phyloP scores from a whole-genome alignment of 1,284 basidiomycete genomes.

The Megacollybia platyphylla region DNA sequence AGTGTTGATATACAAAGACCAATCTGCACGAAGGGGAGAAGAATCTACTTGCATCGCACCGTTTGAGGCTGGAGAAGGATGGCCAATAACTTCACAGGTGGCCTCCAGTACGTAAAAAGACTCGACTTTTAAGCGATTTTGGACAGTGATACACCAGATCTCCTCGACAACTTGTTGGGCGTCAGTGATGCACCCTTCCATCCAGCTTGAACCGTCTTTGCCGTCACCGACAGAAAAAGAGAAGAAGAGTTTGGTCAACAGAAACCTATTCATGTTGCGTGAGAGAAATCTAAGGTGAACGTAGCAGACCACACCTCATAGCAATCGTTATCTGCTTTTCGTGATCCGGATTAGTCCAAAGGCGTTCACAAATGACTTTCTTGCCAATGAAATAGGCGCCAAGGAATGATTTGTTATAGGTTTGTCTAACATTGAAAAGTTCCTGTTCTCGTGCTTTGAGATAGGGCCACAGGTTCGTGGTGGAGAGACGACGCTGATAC shows the following conservation, averaged over 20 bases:
- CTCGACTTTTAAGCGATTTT: conserved; percentile 13
- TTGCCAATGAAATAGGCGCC: conserved; percentile 17
- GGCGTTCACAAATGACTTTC: conserved; percentile 23
- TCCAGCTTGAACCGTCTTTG: conserved; percentile 18
- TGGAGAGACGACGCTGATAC: conserved; percentile 17
- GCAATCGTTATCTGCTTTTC: conserved; percentile 41
- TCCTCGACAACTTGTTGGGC: conserved; percentile 40
- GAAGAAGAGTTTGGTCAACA: conserved; percentile 52
- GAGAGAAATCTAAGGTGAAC: conserved; percentile 1
- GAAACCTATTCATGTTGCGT: conserved; percentile 29
- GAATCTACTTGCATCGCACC: neutral
- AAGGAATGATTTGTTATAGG: conserved; percentile 39
- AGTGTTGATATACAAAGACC: conserved; percentile 41
- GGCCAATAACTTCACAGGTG: conserved; percentile 61
- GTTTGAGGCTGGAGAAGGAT: conserved; percentile 8
- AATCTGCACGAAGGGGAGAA: conserved; percentile 39
- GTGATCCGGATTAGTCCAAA: conserved; percentile 52
- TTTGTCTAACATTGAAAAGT: conserved; percentile 16
- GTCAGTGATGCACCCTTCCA: conserved; percentile 23
- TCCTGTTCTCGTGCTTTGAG: conserved; percentile 37
- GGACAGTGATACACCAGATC: conserved; percentile 42
- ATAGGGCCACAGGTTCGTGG: conserved; percentile 60
- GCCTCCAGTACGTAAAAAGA: conserved; percentile 44
- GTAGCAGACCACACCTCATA: conserved; percentile 28
- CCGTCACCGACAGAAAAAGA: conserved; percentile 34